Evolutionary conservation across 768 basidiomycete species (phyloP).

Genomic region (Boletus subcaerulescens): DNA sequence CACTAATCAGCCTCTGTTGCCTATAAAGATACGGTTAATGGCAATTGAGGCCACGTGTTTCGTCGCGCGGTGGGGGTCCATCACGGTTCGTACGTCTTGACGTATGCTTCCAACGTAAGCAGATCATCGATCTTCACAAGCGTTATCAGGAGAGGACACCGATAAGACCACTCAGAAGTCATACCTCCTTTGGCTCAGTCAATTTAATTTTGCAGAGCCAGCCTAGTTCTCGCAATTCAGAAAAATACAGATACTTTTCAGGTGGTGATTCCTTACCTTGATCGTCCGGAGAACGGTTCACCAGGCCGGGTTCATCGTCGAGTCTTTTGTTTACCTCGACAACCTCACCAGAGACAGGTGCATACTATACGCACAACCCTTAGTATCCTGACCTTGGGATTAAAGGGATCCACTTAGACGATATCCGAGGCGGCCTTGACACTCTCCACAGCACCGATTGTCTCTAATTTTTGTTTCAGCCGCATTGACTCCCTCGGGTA

Average conservation of each 20-base stretch:
- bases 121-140: constrained; percentile 59
- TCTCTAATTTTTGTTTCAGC: constrained; percentile 42
- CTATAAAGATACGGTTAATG: constrained; percentile 1
- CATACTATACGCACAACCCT: constrained; percentile 53
- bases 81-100: constrained; percentile 49
- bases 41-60: constrained; percentile 25
- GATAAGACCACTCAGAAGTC: constrained; percentile 9
- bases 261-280: constrained; percentile 52
- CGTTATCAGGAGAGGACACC: not conserved
- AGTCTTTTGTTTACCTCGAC: constrained; percentile 76
- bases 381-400: constrained; percentile 7
- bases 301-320: constrained; percentile 62
- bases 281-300: constrained; percentile 86
- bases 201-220: constrained; percentile 96
- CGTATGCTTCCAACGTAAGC: constrained; percentile 76
- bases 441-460: constrained; percentile 91
- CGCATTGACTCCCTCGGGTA: not conserved
- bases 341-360: constrained; percentile 86
- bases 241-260: not conserved
- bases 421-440: constrained; percentile 97
- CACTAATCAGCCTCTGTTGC: not conserved
- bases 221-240: constrained; percentile 44
- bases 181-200: constrained; percentile 72
- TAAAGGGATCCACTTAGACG: constrained; percentile 40
- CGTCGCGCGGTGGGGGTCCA: not conserved